Evolutionary conservation across 192 early-diverging fungal genomes (phyloP), one percentile per base, ranked within the genome.

Genomic region (Funneliformis geosporum): DNA sequence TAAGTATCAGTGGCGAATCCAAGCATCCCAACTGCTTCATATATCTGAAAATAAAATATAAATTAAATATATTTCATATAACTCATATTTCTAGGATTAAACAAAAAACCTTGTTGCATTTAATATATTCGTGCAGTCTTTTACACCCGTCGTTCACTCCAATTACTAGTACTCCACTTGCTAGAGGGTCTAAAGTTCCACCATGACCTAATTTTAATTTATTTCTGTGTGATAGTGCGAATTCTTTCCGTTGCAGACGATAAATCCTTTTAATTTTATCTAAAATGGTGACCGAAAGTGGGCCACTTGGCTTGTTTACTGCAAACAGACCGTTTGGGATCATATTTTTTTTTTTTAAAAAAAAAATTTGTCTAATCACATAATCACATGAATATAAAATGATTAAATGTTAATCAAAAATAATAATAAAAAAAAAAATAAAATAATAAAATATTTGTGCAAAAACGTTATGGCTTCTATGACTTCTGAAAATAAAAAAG

Each of bases 81-180:
- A 33, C 33, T 33, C n/a, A 33, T 2, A 33, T 0, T 33, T 23
- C 67, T 46, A 77, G n/a, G 40, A 64, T 42, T 14, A 5, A 40
- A 69, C 21, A 38, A 39, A 68, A 65, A 59, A 86, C 80, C 75
- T 91, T 91, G 18, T 76, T 81, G 50, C 89, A 86, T 33, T 66
- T 64, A 14, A 90, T 76, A 78, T 82, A 91, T 23, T 28, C 65
- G 16, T 80, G 62, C 44, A 91, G 75, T 43, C 80, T 33, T 78
- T 91, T 91, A 82, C 89, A 90, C 3, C 91, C 89, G 9, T 76
- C 79, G 12, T 86, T 85, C 2, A 92, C 69, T 50, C 90, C 91
- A 9, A 92, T 60, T 1, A 92, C 89, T 25, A 90, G 72, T 4
- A 90, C 81, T 23, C 89, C 89, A 61, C 81, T 75, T 25, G 89